phyloP scores from a whole-genome alignment of 768 basidiomycete species.

The Lanmaoa pseudosensibilis region DNA sequence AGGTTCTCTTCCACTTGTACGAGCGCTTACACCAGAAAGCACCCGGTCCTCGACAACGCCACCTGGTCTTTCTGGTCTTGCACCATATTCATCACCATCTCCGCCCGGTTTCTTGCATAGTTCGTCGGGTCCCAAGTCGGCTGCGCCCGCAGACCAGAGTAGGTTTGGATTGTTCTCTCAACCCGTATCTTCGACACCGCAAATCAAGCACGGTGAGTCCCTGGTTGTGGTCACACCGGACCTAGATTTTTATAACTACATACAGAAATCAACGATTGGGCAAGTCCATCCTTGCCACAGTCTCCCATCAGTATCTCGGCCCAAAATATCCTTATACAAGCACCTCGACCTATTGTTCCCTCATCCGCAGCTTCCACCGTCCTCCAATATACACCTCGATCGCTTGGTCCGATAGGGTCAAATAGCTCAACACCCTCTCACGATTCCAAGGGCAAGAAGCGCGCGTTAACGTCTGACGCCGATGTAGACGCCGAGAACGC shows the following conservation, averaged over 20 bases:
- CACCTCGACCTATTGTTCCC: conserved; percentile 28
- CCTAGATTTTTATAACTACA: background rate
- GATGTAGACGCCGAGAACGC: conserved; percentile 27
- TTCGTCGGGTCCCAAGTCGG: conserved; percentile 27
- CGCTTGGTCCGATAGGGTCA: conserved; percentile 16
- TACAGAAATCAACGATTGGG: conserved; percentile 29
- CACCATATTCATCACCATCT: conserved; percentile 35
- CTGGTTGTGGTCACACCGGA: background rate
- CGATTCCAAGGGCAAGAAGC: conserved; percentile 39
- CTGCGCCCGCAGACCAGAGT: conserved; percentile 17
- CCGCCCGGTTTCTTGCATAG: conserved; percentile 36
- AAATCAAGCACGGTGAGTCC: conserved; percentile 32
- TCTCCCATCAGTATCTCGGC: conserved; percentile 17
- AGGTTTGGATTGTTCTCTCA: conserved; percentile 21
- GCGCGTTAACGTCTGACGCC: conserved; percentile 31
- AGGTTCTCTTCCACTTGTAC: conserved; percentile 12
- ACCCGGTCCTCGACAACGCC: conserved; percentile 35
- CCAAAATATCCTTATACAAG: conserved; percentile 29
- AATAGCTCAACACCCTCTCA: conserved; percentile 28
- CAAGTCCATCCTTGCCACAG: conserved; percentile 15
- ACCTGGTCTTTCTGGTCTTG: conserved; percentile 33
- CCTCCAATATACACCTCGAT: conserved; percentile 28
- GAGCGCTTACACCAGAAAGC: conserved; percentile 31
- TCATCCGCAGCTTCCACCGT: conserved; percentile 36
- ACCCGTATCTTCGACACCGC: conserved; percentile 21